A percentile compares a stretch with the other conserved stretches of the same genome.
phyloP scores from a whole-genome alignment of 345 rosid genomes.

The Salix arbutifolia region DNA sequence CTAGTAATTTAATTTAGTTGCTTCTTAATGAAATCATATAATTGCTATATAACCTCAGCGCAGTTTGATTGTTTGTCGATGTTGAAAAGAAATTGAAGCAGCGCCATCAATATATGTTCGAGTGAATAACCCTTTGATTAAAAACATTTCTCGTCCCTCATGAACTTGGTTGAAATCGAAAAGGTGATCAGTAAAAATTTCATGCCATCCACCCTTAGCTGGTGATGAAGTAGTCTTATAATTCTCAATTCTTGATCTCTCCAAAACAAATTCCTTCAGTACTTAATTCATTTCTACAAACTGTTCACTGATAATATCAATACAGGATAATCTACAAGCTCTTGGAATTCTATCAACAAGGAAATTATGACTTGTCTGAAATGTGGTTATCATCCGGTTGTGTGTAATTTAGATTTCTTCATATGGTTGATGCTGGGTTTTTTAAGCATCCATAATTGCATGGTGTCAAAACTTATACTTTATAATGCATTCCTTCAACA shows the following conservation, averaged over 20 bases:
- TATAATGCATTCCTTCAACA: too few relatives aligned
- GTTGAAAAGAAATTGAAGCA: not conserved
- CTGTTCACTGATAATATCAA: not conserved
- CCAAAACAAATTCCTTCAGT: not conserved
- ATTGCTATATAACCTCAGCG: not conserved
- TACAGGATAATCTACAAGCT: not conserved
- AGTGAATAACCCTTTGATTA: not conserved
- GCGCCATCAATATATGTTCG: not conserved
- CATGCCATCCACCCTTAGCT: not conserved
- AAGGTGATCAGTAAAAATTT: not conserved
- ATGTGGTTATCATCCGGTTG: not conserved
- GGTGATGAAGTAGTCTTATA: not conserved
- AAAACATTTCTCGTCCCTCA: not conserved
- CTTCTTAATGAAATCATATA: not conserved
- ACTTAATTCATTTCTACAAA: not conserved
- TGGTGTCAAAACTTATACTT: too few relatives aligned
- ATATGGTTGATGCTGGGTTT: too few relatives aligned
- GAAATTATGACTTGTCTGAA: too few relatives aligned
- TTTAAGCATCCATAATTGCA: too few relatives aligned
- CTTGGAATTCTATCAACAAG: not conserved
- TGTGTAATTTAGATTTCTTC: too few relatives aligned
- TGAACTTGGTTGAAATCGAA: too few relatives aligned
- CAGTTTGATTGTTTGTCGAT: not conserved
- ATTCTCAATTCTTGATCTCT: not conserved
- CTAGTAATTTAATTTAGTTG: not conserved